phyloP scores from a whole-genome alignment of 2,329 filamentous ascomycete genomes.

The Pestalotiopsis fici region DNA sequence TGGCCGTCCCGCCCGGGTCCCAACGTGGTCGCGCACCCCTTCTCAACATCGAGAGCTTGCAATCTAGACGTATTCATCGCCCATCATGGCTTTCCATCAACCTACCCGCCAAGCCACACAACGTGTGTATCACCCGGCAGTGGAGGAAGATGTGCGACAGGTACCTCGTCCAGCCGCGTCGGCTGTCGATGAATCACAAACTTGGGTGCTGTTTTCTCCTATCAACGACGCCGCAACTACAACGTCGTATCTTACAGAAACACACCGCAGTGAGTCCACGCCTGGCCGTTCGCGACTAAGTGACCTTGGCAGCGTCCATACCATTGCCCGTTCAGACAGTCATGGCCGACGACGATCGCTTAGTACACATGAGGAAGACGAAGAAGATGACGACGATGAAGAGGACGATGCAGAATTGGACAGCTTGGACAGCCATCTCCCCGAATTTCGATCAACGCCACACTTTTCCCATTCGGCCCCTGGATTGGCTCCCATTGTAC shows the following conservation, averaged over 20 bases:
- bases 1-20: slow-evolving; percentile 1
- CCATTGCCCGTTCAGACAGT: slow-evolving; percentile 61
- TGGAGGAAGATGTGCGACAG: slow-evolving; percentile 38
- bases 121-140: slow-evolving; percentile 42
- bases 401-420: slow-evolving; percentile 83
- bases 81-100: slow-evolving; percentile 61
- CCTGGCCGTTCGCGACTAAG: slow-evolving; percentile 73
- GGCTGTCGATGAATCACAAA: slow-evolving; percentile 71
- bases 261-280: slow-evolving; percentile 64
- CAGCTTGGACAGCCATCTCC: slow-evolving; percentile 87
- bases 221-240: slow-evolving; percentile 61
- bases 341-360: neutral
- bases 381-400: slow-evolving; percentile 44
- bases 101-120: slow-evolving; percentile 54
- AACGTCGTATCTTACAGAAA: slow-evolving; percentile 68
- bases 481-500: slow-evolving; percentile 69
- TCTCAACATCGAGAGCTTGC: neutral
- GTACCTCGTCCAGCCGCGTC: slow-evolving; percentile 32
- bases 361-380: slow-evolving; percentile 43
- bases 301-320: slow-evolving; percentile 78
- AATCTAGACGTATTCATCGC: neutral
- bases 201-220: slow-evolving; percentile 96
- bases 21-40: neutral
- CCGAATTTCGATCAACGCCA: slow-evolving; percentile 75
- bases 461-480: slow-evolving; percentile 38